Percentiles rank a stretch among this genome's conserved stretches.
These are phyloP conservation scores for Fragaria nilgerrensis DNA, from an alignment of 306 rosid genomes.

Conservation along the genomic window DNA sequence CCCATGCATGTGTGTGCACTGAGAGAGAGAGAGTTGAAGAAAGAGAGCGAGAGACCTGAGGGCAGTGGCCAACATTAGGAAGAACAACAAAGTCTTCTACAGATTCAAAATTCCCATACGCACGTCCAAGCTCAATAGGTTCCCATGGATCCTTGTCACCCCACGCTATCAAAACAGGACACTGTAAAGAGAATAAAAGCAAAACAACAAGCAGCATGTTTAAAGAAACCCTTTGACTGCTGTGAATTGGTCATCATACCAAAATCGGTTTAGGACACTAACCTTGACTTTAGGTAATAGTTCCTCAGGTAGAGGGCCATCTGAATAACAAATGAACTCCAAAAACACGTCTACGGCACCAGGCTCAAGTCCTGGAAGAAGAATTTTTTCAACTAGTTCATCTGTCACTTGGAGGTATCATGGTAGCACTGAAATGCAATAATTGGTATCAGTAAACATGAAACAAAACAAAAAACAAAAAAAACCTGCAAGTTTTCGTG, in stretches of 20 bases:
- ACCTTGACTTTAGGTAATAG: constrained; percentile 85
- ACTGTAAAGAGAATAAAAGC: constrained; percentile 43
- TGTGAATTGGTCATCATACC: constrained; percentile 2
- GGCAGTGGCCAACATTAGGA: constrained; percentile 97
- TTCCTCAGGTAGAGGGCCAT: constrained; percentile 96
- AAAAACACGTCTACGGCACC: constrained; percentile 93
- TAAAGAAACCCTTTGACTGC: background rate
- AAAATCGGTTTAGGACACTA: constrained; percentile 25
- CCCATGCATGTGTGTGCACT: background rate
- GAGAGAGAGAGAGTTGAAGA: constrained; percentile 15
- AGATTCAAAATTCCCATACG: constrained; percentile 54
- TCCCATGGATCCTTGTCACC: constrained; percentile 99
- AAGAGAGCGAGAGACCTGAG: constrained; percentile 59
- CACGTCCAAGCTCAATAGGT: constrained; percentile 80
- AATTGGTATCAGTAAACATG: constrained; percentile 16
- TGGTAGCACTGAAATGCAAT: constrained; percentile 76
- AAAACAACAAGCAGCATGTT: background rate
- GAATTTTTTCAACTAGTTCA: constrained; percentile 78
- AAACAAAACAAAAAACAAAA: background rate
- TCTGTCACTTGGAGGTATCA: constrained; percentile 86
- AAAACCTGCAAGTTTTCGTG: background rate
- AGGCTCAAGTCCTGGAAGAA: constrained; percentile 86
- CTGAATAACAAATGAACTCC: constrained; percentile 92
- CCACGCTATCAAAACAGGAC: constrained; percentile 92
- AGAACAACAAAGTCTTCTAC: constrained; percentile 85